phyloP scores from a whole-genome alignment of 345 rosid genomes.

The Ceriops tagal region DNA sequence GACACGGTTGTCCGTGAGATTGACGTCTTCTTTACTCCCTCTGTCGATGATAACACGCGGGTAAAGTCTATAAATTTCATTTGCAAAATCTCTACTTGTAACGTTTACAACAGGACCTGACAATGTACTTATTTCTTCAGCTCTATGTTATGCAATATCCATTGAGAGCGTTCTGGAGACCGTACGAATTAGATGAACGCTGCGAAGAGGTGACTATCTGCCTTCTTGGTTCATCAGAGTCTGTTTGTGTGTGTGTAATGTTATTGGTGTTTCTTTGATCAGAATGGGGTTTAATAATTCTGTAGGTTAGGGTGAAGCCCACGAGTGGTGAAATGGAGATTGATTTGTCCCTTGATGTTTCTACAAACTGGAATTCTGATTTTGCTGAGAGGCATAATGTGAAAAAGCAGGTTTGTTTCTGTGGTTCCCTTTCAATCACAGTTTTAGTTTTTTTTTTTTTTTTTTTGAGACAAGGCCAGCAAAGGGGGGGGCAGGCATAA shows the following conservation, averaged over 20 bases:
- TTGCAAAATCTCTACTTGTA: too few species aligned
- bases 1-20: slow-evolving; percentile 81
- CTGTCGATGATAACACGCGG: slow-evolving; percentile 44
- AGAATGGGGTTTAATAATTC: slow-evolving; percentile 10
- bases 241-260: background rate
- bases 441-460: background rate
- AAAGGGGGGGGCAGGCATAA: background rate
- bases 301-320: slow-evolving; percentile 80
- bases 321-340: slow-evolving; percentile 52
- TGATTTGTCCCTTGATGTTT: slow-evolving; percentile 63
- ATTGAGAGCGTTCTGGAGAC: slow-evolving; percentile 78
- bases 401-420: slow-evolving; percentile 59
- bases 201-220: slow-evolving; percentile 58
- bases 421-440: background rate
- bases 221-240: background rate
- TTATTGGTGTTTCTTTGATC: background rate
- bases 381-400: slow-evolving; percentile 31
- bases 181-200: slow-evolving; percentile 76
- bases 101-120: too few species aligned
- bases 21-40: slow-evolving; percentile 69
- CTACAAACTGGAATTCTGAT: slow-evolving; percentile 47
- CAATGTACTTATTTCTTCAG: slow-evolving; percentile 31
- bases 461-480: background rate
- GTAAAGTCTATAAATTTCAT: slow-evolving; percentile 21
- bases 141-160: slow-evolving; percentile 85